phyloP scores from a whole-genome alignment of 106 monocot genomes.

The Acanthochlamys bracteata region DNA sequence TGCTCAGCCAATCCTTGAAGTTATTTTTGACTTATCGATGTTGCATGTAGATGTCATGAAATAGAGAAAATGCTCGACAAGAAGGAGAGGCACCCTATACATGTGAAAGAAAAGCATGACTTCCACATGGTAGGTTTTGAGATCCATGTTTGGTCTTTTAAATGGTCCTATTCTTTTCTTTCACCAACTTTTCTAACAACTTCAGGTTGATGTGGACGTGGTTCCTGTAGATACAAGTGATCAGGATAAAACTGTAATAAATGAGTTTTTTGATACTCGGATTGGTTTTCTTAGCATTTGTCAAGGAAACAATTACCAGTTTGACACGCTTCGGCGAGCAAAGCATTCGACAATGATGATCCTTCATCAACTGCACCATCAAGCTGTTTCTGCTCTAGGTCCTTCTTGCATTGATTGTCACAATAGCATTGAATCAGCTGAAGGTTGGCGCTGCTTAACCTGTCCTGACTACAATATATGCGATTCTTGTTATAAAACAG shows the following conservation, averaged over 20 bases:
- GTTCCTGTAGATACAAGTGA: conserved; percentile 26
- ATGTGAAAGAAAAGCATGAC: conserved; percentile 10
- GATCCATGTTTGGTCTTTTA: not conserved
- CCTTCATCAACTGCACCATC: conserved; percentile 41
- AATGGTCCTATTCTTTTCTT: not conserved
- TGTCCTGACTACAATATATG: conserved; percentile 28
- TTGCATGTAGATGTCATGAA: conserved; percentile 31
- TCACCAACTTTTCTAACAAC: not conserved
- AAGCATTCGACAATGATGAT: conserved; percentile 78
- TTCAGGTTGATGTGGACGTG: conserved; percentile 27
- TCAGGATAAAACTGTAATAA: conserved; percentile 24
- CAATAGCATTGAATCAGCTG: conserved; percentile 12
- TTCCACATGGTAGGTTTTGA: not conserved
- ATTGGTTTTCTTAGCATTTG: conserved; percentile 35
- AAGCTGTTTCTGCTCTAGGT: conserved; percentile 7
- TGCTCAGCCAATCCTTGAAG: too few relatives aligned
- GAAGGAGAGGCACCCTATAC: conserved; percentile 41
- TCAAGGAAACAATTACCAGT: conserved; percentile 43
- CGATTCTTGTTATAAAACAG: conserved; percentile 20
- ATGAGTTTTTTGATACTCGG: conserved; percentile 44
- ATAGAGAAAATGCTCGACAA: conserved; percentile 25
- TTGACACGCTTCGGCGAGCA: conserved; percentile 54
- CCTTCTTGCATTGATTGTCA: conserved; percentile 15
- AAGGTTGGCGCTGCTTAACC: conserved; percentile 20
- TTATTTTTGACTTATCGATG: too few relatives aligned